Base-by-base conservation (phyloP, 2,329 filamentous ascomycete genomes). In the Dothistroma pini region DNA sequence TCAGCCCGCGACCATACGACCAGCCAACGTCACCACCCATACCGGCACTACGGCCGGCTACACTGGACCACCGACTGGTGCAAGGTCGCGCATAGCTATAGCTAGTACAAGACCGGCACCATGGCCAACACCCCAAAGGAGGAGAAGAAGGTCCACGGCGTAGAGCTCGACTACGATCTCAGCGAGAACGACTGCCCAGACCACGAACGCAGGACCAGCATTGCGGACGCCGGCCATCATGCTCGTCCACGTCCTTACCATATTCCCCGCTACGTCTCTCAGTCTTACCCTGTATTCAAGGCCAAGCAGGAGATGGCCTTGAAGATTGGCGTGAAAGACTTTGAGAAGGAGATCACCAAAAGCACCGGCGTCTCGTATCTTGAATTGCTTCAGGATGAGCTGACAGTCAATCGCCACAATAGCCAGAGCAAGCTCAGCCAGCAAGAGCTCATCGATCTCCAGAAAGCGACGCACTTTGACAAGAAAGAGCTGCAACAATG, bases 401-500 rank as follows among this genome's bases (percentile, higher is more conserved):
- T 76, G 63, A 75, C 69, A 32, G 51, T 74, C 34, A 60, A 66
- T 63, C 59, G 56, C 57, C 66, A 65, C 63, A 67, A 70, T 75
- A 99, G 95, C 80, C 95, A 97, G 83, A 97, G 93, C 71, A 99
- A 97, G 83, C 89, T 99, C 76, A 96, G 93, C 61, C 91, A 95
- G 76, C 89, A 96, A 78, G 92, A 99, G 84, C 89, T 99, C 74
- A 86, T 85, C 69, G 95, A 99, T 79, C 87, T 99, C 69, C 93
- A 97, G 77, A 95, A 91, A 82, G 92, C 92, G 63, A 99, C 95
- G 66, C 92, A 97, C 79, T 99, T 99, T 75, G 95, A 99, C 79
- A 97, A 97, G 88, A 97, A 97, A 83, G 95, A 99, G 79, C 79
- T 99, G 75, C 95, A 99, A 77, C 93, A 97, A 87, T 99, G 95